Evolutionary conservation across 164 flowering plant species (phyloP).

Genomic region (Annona cherimola): DNA sequence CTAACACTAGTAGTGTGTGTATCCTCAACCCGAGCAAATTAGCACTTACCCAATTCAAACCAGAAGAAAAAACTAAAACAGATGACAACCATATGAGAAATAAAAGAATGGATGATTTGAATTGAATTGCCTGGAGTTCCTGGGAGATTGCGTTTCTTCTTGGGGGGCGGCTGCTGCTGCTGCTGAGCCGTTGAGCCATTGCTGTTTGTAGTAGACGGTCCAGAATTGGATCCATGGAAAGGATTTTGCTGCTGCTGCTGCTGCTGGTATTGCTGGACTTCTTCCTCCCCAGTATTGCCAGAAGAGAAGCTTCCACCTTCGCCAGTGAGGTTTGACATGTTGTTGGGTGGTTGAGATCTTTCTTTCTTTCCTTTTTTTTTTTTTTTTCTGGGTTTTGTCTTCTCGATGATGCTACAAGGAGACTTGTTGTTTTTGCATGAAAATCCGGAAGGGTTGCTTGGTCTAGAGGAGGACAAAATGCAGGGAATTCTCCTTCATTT

Average conservation of each 20-base stretch:
- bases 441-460: constrained; percentile 28
- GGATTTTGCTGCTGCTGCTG: constrained; percentile 18
- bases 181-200: constrained; percentile 39
- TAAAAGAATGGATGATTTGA: neutral
- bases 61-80: neutral
- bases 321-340: constrained; percentile 67
- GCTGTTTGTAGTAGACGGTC: constrained; percentile 21
- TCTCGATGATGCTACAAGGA: constrained; percentile 1
- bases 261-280: constrained; percentile 26
- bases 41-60: neutral
- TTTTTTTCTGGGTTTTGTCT: constrained; percentile 6
- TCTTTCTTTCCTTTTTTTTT: constrained; percentile 8
- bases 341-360: neutral
- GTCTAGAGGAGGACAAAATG: constrained; percentile 47
- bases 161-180: constrained; percentile 22
- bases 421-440: constrained; percentile 24
- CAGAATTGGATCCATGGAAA: constrained; percentile 27
- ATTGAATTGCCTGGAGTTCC: constrained; percentile 78
- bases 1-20: too few species aligned
- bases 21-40: too few species aligned
- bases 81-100: neutral
- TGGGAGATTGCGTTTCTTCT: constrained; percentile 79
- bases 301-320: constrained; percentile 76
- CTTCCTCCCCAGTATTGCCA: constrained; percentile 42
- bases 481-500: constrained; percentile 40